These are phyloP conservation scores for Rhododendron ovatum DNA, from an alignment of 148 eudicot genomes.

Conservation along the genomic window DNA sequence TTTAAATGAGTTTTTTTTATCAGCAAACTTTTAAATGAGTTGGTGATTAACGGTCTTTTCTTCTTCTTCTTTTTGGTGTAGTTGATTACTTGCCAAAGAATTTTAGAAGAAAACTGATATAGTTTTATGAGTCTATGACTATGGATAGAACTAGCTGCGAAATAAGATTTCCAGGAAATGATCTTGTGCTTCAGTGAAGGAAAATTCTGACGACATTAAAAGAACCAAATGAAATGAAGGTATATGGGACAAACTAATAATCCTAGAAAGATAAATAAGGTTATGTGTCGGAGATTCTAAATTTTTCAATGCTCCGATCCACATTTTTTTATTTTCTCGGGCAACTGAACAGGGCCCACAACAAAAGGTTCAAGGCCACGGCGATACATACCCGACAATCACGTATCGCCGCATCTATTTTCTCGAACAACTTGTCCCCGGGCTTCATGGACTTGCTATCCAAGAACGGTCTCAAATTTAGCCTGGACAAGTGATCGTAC, in stretches of 20 bases:
- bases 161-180: not conserved
- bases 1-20: too few relatives aligned
- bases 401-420: constrained; percentile 25
- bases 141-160: not conserved
- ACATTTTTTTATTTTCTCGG: not conserved
- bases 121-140: too few relatives aligned
- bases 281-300: not conserved
- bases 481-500: constrained; percentile 20
- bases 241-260: not conserved
- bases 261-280: not conserved
- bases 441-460: constrained; percentile 49
- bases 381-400: constrained; percentile 33
- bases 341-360: not conserved
- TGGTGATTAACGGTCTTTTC: too few relatives aligned
- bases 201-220: too few relatives aligned
- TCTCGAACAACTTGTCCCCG: constrained; percentile 31
- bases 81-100: too few relatives aligned
- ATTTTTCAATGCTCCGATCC: not conserved
- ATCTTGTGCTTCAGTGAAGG: too few relatives aligned
- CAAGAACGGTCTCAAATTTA: constrained; percentile 33
- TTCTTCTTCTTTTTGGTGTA: too few relatives aligned
- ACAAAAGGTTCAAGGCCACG: constrained; percentile 15
- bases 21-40: too few relatives aligned
- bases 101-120: too few relatives aligned
- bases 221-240: not conserved